Percentiles rank a stretch among this genome's conserved stretches.
phyloP scores from a whole-genome alignment of 2,329 filamentous ascomycete genomes.

The Didymella glomerata region DNA sequence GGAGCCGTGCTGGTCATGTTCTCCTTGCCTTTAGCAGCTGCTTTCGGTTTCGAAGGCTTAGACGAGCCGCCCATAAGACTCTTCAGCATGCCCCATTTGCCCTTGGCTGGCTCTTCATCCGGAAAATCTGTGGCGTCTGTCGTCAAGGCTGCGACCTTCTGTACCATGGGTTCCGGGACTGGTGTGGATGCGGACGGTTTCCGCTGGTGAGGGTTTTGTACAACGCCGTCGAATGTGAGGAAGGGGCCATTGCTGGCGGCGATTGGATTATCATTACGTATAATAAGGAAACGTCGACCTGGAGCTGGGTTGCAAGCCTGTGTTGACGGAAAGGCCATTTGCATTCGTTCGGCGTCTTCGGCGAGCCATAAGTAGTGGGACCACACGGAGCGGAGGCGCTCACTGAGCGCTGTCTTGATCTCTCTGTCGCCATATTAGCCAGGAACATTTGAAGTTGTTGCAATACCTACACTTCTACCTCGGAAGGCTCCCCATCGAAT shows the following conservation, averaged over 20 bases:
- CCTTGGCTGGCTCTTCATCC: conserved; percentile 60
- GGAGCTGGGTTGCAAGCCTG: conserved; percentile 86
- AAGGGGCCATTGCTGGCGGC: conserved; percentile 63
- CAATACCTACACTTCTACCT: conserved; percentile 70
- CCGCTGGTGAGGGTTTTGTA: conserved; percentile 51
- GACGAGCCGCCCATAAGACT: conserved; percentile 66
- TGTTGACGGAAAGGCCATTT: conserved; percentile 71
- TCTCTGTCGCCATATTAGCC: conserved; percentile 58
- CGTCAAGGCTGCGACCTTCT: conserved; percentile 43
- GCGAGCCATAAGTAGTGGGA: conserved; percentile 80
- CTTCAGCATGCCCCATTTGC: conserved; percentile 68
- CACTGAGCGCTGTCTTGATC: conserved; percentile 73
- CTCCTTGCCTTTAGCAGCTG: conserved; percentile 36
- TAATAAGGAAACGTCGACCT: conserved; percentile 85
- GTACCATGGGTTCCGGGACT: conserved; percentile 36
- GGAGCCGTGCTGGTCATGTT: conserved; percentile 26
- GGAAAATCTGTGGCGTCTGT: conserved; percentile 46
- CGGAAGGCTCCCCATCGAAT: conserved; percentile 71
- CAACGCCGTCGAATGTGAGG: conserved; percentile 70
- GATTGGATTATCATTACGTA: conserved; percentile 76
- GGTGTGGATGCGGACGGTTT: conserved; percentile 36
- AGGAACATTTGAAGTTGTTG: not conserved
- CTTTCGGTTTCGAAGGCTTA: conserved; percentile 53
- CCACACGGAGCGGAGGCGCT: conserved; percentile 77
- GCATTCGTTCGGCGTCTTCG: conserved; percentile 67